Base-by-base conservation (phyloP, 495 filamentous ascomycete genomes). In the Trichoderma erinaceum region DNA sequence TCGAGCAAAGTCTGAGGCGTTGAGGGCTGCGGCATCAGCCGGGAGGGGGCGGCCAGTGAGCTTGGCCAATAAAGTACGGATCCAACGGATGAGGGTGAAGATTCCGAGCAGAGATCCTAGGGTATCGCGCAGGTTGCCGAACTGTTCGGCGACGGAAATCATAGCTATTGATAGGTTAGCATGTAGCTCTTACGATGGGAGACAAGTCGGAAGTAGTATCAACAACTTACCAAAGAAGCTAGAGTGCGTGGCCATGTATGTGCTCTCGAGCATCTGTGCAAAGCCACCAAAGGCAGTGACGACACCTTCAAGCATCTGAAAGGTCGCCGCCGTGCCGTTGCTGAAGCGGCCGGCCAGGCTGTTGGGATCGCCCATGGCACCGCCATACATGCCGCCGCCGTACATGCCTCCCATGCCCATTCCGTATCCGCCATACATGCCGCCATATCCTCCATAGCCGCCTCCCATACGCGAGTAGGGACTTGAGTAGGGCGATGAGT, bases 231-330 rank as follows among this genome's bases (percentile, higher is more conserved):
- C 95, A 75, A 98, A 98, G 79, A 99, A 99, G 65, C 90, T 94
- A 64, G 91, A 96, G 81, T 98, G 96, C 3, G 96, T 99, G n/a
- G 96, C 95, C 96, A 99, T 98, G 73, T 97, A 99, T 13, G 96
- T 98, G 78, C 94, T 97, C 79, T 99, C 95, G 13, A 99, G 84
- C 96, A 99, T 98, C 83, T 99, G 96, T 21, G 96, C 93, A 75
- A 99, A 97, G 2, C 96, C 96, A 38, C 94, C 92, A 78, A 95
- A 97, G 18, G 96, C 93, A n/a, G 92, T 90, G n/a, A 98, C 95
- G 56, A 99, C 90, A 70, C 92, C 95, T 80, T 99, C 96, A 50
- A 99, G 92, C 83, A 98, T 91, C 83, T 98, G 95, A 75, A 99
- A 99, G 1, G 96, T 98, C n/a, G 94, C 90, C 71, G 93, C 91